Evolutionary conservation across 1,139 yeast genomes (phyloP).

Genomic region (Saccharomyces hybrid): DNA sequence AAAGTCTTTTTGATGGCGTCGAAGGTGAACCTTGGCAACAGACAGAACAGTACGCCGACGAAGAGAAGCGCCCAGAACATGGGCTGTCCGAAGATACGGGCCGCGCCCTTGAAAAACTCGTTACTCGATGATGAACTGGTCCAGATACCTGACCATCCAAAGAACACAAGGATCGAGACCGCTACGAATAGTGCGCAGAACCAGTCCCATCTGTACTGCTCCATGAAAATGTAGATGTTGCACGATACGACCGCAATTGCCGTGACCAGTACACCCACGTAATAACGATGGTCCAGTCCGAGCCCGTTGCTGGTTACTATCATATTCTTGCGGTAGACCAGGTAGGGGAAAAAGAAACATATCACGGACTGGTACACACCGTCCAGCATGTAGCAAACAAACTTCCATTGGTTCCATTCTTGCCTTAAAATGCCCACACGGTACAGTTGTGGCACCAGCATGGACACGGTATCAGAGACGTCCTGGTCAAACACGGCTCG

Average conservation of each 20-base stretch:
- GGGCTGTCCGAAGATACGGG: conserved; percentile 63
- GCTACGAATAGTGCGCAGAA: conserved; percentile 53
- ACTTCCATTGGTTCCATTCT: conserved; percentile 77
- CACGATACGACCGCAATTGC: conserved; percentile 75
- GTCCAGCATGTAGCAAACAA: conserved; percentile 77
- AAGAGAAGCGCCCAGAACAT: conserved; percentile 78
- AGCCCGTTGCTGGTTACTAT: conserved; percentile 58
- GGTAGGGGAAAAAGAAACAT: conserved; percentile 81
- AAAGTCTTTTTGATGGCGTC: conserved; percentile 56
- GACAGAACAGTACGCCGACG: conserved; percentile 62
- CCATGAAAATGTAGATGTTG: conserved; percentile 68
- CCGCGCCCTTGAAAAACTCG: conserved; percentile 73
- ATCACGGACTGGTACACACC: conserved; percentile 84
- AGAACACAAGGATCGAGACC: conserved; percentile 56
- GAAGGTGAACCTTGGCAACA: conserved; percentile 67
- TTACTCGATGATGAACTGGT: conserved; percentile 51
- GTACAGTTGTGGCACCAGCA: conserved; percentile 83
- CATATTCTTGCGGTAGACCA: conserved; percentile 49
- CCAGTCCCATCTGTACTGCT: conserved; percentile 95
- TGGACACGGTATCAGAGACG: conserved; percentile 69
- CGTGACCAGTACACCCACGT: conserved; percentile 76
- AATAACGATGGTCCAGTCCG: conserved; percentile 72
- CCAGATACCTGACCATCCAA: conserved; percentile 91
- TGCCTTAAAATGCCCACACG: conserved; percentile 72
- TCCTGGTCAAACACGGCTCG: conserved; percentile 92